Evolutionary conservation across 2,329 filamentous ascomycete species (phyloP).

Genomic region (Colletotrichum tofieldiae): DNA sequence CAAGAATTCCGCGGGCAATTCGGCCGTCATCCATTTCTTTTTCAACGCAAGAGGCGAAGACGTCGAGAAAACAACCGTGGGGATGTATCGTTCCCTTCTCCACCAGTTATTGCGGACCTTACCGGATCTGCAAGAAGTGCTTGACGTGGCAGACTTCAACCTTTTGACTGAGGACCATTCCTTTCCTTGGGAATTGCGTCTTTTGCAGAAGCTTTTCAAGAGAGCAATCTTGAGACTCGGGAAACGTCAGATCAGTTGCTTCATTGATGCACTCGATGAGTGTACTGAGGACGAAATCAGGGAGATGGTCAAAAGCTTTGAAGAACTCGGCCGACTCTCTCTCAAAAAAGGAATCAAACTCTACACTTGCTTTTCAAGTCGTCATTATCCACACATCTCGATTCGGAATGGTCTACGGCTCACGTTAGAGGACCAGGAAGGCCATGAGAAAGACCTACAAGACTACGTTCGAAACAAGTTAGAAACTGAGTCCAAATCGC

Average conservation of each 20-base stretch:
- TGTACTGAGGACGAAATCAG: conserved; percentile 59
- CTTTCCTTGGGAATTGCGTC: neutral
- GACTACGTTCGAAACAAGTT: conserved; percentile 44
- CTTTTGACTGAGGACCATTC: too few species aligned
- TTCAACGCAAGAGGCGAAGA: conserved; percentile 40
- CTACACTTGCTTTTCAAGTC: conserved; percentile 61
- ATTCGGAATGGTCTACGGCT: conserved; percentile 40
- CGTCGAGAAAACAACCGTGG: conserved; percentile 24
- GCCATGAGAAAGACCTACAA: conserved; percentile 48
- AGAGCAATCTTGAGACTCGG: conserved; percentile 30
- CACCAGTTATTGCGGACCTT: conserved; percentile 18
- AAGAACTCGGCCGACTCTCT: conserved; percentile 48
- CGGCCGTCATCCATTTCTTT: conserved; percentile 35
- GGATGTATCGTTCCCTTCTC: conserved; percentile 42
- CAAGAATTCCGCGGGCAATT: conserved; percentile 11
- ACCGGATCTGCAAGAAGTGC: neutral
- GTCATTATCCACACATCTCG: conserved; percentile 59
- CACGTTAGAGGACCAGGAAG: conserved; percentile 47
- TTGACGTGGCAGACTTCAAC: neutral
- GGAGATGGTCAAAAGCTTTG: conserved; percentile 61
- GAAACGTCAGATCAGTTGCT: conserved; percentile 43
- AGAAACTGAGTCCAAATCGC: neutral
- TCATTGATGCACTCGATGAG: conserved; percentile 65
- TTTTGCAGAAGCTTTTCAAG: neutral
- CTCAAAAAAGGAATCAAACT: conserved; percentile 46